Evolutionary conservation across 441 rosid genomes (phyloP).

Genomic region (Pelargonium hybrid): DNA sequence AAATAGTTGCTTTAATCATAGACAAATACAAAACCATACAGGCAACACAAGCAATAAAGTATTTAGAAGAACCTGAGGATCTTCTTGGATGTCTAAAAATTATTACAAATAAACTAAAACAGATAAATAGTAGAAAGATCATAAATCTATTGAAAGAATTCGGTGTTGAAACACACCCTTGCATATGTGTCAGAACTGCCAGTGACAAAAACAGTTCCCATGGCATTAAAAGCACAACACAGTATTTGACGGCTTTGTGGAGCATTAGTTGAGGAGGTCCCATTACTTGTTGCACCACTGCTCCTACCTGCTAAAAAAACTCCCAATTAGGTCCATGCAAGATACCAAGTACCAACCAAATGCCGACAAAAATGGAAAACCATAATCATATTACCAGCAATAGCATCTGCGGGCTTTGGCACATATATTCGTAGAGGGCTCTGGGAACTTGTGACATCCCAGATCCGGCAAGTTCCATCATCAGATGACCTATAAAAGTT

Average conservation of each 20-base stretch:
- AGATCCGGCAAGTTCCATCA: constrained; percentile 99
- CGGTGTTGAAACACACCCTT: constrained; percentile 48
- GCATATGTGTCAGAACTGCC: constrained; percentile 98
- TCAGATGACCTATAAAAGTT: constrained; percentile 71
- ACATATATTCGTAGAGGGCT: constrained; percentile 60
- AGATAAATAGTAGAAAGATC: neutral
- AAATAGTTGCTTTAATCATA: constrained; percentile 20
- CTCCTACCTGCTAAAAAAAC: constrained; percentile 44
- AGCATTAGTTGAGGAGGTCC: constrained; percentile 51
- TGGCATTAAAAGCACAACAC: constrained; percentile 92
- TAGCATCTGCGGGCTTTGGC: constrained; percentile 69
- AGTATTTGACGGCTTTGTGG: constrained; percentile 70
- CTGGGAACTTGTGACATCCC: constrained; percentile 86
- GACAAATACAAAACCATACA: constrained; percentile 18
- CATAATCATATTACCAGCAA: constrained; percentile 34
- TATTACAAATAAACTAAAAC: constrained; percentile 9
- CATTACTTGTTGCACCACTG: constrained; percentile 36
- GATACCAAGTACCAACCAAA: neutral
- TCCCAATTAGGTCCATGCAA: neutral
- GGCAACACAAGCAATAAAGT: constrained; percentile 1
- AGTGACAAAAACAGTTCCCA: constrained; percentile 93
- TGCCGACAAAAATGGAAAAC: constrained; percentile 9
- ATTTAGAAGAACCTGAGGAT: constrained; percentile 1
- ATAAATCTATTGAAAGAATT: constrained; percentile 20
- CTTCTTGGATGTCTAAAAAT: neutral